Conservation (phyloP, 805 yeast genomes). For the Schwanniomyces pseudopolymorphus region DNA sequence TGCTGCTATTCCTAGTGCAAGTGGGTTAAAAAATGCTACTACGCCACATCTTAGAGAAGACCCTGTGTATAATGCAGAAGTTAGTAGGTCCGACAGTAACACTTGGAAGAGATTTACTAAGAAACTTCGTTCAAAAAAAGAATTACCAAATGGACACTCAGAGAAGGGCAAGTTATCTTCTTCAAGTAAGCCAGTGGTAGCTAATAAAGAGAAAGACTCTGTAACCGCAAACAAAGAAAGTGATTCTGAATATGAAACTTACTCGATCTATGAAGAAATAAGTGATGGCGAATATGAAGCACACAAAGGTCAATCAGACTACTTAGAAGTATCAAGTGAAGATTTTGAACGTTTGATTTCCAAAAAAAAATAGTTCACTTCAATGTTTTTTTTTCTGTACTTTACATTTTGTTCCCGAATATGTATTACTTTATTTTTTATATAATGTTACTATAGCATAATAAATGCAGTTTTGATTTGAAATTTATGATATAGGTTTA, state of each 20-base stretch:
- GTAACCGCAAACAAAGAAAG: background rate
- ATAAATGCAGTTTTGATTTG: background rate
- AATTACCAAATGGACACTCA: background rate
- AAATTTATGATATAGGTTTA: background rate
- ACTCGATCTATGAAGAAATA: slow-evolving; percentile 46
- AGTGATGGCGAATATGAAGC: slow-evolving; percentile 46
- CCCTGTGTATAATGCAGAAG: background rate
- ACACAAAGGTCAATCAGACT: slow-evolving; percentile 48
- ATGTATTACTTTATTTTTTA: background rate
- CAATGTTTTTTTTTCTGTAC: background rate
- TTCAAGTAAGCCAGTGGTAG: background rate
- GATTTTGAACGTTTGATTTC: slow-evolving; percentile 15
- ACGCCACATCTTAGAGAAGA: background rate
- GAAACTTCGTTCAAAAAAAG: slow-evolving; percentile 1
- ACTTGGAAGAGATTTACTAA: slow-evolving; percentile 5
- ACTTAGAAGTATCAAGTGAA: slow-evolving; percentile 36
- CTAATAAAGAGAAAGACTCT: background rate
- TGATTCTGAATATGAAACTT: slow-evolving; percentile 18
- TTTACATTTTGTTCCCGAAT: background rate
- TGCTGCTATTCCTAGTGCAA: background rate
- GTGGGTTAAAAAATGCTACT: background rate
- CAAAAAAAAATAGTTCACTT: background rate
- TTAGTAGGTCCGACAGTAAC: slow-evolving; percentile 1
- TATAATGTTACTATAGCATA: background rate
- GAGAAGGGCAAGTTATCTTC: too few species aligned